A percentile compares a stretch with the other conserved stretches of the same genome.
These are phyloP conservation scores for Phyllosticta capitalensis DNA, from an alignment of 2,329 filamentous ascomycete genomes.

Conservation along the genomic window DNA sequence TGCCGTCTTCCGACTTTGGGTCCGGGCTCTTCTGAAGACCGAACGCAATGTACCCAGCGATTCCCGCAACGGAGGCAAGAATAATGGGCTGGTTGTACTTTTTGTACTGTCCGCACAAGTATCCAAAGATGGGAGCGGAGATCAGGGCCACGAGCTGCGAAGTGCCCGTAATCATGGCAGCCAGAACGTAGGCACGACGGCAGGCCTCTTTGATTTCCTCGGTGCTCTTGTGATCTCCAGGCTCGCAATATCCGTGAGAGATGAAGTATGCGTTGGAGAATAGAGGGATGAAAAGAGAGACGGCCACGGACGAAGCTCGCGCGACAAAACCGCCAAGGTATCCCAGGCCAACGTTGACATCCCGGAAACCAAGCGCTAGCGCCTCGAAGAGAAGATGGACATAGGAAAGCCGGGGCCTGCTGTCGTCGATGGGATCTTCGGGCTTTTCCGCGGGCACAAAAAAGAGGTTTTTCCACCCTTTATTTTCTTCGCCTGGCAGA, in stretches of 20 bases:
- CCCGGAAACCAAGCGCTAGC: slow-evolving; percentile 56
- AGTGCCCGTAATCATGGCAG: slow-evolving; percentile 77
- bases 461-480: slow-evolving; percentile 50
- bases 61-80: slow-evolving; percentile 60
- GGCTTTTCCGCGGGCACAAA: slow-evolving; percentile 13
- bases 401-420: slow-evolving; percentile 46
- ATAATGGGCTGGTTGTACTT: slow-evolving; percentile 64
- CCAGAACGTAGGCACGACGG: slow-evolving; percentile 75
- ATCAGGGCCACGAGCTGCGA: slow-evolving; percentile 81
- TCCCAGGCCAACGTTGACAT: slow-evolving; percentile 71
- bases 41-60: slow-evolving; percentile 69
- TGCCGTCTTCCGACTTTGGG: slow-evolving; percentile 58
- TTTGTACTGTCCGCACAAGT: slow-evolving; percentile 57
- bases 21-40: slow-evolving; percentile 71
- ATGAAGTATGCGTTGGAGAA: slow-evolving; percentile 90
- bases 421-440: not conserved
- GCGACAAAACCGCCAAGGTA: slow-evolving; percentile 90
- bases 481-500: slow-evolving; percentile 64
- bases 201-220: slow-evolving; percentile 75
- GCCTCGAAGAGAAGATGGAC: slow-evolving; percentile 32
- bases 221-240: slow-evolving; percentile 33
- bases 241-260: slow-evolving; percentile 61
- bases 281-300: slow-evolving; percentile 88
- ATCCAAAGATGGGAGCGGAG: slow-evolving; percentile 80
- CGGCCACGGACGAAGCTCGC: slow-evolving; percentile 85